A percentile compares a stretch with the other conserved stretches of the same genome.
Conservation (phyloP, 169 alveolate genomes). For the Sarcocystis neurona region DNA sequence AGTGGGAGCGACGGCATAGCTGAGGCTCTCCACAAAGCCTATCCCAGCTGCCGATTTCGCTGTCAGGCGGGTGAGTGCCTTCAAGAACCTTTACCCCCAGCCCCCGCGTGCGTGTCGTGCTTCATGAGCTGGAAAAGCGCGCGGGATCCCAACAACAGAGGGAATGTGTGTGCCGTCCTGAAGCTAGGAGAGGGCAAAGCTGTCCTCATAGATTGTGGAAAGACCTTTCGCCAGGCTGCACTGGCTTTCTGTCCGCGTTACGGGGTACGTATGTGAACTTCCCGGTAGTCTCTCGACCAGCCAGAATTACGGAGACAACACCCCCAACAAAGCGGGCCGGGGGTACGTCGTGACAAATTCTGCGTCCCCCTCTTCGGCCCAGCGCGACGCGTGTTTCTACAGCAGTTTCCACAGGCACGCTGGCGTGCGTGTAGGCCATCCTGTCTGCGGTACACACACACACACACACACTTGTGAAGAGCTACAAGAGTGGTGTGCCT, state of each 20-base stretch:
- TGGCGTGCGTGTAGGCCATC: too few relatives aligned
- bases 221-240: slow-evolving; percentile 70
- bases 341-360: too few relatives aligned
- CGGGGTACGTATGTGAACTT: too few relatives aligned
- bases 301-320: too few relatives aligned
- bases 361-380: too few relatives aligned
- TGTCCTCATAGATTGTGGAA: slow-evolving; percentile 70
- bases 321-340: too few relatives aligned
- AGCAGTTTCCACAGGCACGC: too few relatives aligned
- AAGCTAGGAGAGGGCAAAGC: background rate
- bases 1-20: background rate
- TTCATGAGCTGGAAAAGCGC: slow-evolving; percentile 2
- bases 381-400: too few relatives aligned
- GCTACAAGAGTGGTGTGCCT: too few relatives aligned
- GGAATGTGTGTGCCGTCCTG: slow-evolving; percentile 35
- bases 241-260: slow-evolving; percentile 36
- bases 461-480: too few relatives aligned
- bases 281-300: too few relatives aligned
- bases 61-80: background rate
- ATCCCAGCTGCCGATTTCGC: background rate
- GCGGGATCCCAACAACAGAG: background rate
- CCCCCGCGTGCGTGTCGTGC: slow-evolving; percentile 2
- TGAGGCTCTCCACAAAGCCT: background rate
- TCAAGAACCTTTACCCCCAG: background rate
- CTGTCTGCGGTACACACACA: too few relatives aligned